Conservation (phyloP, 768 basidiomycete genomes). For the Paxillus involutus region DNA sequence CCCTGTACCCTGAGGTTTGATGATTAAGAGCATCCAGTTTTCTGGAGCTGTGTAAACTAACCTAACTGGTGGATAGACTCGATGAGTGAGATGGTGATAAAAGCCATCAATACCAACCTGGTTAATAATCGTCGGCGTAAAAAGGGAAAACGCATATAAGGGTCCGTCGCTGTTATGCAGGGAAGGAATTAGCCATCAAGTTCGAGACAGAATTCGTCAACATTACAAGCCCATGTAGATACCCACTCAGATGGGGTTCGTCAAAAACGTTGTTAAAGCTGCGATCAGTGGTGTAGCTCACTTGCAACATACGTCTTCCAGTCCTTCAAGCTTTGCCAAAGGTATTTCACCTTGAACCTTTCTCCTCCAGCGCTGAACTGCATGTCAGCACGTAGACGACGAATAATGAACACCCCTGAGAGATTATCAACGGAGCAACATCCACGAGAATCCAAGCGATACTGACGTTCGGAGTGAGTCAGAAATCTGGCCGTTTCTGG, state of each 20-base stretch:
- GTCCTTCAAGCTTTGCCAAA: conserved; percentile 62
- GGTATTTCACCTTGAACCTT: conserved; percentile 50
- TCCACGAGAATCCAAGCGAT: background rate
- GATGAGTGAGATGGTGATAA: background rate
- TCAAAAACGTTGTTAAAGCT: conserved; percentile 1
- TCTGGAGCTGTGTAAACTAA: conserved; percentile 3
- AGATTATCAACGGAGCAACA: background rate
- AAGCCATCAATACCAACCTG: conserved; percentile 41
- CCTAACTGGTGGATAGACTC: conserved; percentile 14
- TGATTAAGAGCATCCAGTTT: background rate
- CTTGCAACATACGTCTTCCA: conserved; percentile 76
- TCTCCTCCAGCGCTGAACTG: conserved; percentile 65
- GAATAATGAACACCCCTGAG: conserved; percentile 60
- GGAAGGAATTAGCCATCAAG: conserved; percentile 3
- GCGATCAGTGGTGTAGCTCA: conserved; percentile 31
- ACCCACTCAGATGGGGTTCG: conserved; percentile 44
- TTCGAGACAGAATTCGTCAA: background rate
- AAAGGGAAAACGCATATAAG: conserved; percentile 54
- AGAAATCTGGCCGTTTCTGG: conserved; percentile 75
- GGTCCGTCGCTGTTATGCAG: conserved; percentile 42
- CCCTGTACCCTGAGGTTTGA: conserved; percentile 46
- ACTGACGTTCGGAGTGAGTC: conserved; percentile 57
- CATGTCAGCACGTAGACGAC: conserved; percentile 63
- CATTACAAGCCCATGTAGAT: conserved; percentile 70
- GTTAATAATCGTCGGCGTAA: conserved; percentile 45